Base-by-base conservation (phyloP, 2,329 filamentous ascomycete species). In the Alternaria longipes region DNA sequence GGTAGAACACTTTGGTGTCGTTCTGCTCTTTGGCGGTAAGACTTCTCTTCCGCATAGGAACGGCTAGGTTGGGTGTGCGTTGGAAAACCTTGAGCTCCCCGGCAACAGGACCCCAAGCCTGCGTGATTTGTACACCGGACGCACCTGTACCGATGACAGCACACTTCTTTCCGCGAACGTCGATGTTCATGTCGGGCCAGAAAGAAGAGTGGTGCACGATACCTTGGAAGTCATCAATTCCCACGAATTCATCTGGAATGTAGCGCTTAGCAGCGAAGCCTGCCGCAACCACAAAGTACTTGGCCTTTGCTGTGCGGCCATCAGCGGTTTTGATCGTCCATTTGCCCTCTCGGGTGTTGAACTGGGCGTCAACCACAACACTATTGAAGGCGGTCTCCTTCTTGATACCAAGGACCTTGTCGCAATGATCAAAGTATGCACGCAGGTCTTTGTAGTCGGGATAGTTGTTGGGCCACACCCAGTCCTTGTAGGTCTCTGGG, bases 121-220 rank as follows among this genome's bases (percentile, higher is more conserved):
- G 87, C 1, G 83, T 81, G 49, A 88, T 83, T 65, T 90, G 87
- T 1, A 89, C 84, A 0, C 87, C 87, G 0, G 85, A 85, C 0
- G 87, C 84, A 2, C 87, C 87, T 0, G 86, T 89, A 11, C 88
- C 88, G 40, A 90, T 84, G 62, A 90, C 81, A 11, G 83, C 87
- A 50, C 85, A 82, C 16, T 82, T 81, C 72, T 89, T 89, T 51
- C 81, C 81, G 24, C 79, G 78, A 32, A 87, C 81, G 47, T 84
- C 80, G 34, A 89, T 77, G 82, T 77, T 8, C 84, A 79, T 3
- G 5, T 85, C 78, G 7, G 38, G 38, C 86, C 86, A 88, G 72
- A 84, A 84, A 4, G 84, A 85, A 0, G 85, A 84, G 72, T 88
- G 86, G 66, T 86, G 81, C 16, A 87, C 80, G 4, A 80, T 68